Base-by-base conservation (phyloP, 331 rosid species). In the Arachis monticola region DNA sequence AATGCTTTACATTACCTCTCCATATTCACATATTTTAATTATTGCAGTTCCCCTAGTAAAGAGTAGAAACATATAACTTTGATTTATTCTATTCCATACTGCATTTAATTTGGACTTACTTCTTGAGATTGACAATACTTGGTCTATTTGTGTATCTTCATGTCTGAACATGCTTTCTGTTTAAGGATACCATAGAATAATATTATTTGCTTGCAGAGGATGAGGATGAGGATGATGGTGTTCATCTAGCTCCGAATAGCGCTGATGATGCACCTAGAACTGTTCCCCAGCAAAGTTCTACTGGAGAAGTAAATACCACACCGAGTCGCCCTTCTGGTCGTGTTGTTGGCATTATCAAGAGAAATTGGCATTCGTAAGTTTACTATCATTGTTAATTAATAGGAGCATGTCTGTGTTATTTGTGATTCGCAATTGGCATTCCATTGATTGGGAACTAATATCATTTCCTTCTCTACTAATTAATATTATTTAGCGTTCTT, bases 341-440 rank as follows among this genome's bases (percentile, higher is more conserved):
- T 53, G 81, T 95, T 57, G 84, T 95, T 80, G 99, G 99, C 71
- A 86, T 95, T 82, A 92, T 95, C 77, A 95, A 95, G 83, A 88
- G 99, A 78, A 95, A 95, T 70, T 95, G 99, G 99, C 96, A 95
- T 70, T 88, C 92, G 99, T 95, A 86, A 90, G 99, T 88, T 13
- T 64, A 14, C 38, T 63, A 50, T 58, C 69, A 63, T 12, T 52
- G 5, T 12, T 1, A 53, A 63, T 66, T 79, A n/a, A 10, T 10
- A 59, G 58, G 32, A 64, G 27, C 66, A 63, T 60, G 72, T 82
- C 55, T 65, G 17, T 50, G 53, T 10, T 30, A 41, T 70, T 69
- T 74, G 8, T 12, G 50, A 47, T 35, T 35, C 2, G 38, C 38
- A 64, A 60, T 27, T 45, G 57, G 51, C 22, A 45, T 40, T 17